A percentile compares a stretch with the other conserved stretches of the same genome.
Evolutionary conservation across 163 green algal genomes (phyloP).

Genomic region (Scenedesmus sp.): DNA sequence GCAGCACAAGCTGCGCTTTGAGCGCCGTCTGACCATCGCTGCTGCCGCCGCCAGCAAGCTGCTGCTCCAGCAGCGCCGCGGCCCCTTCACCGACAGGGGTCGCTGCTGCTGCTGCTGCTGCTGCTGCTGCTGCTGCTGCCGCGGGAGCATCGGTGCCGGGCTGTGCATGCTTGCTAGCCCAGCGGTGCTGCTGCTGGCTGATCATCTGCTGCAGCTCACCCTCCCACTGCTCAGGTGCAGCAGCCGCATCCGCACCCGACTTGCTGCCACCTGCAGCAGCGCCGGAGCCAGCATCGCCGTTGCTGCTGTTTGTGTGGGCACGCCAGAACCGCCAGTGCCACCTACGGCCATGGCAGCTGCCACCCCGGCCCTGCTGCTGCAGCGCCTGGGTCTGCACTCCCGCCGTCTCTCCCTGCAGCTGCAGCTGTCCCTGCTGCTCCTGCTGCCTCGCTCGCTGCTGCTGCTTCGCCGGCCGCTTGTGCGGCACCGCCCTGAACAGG

Average conservation of each 20-base stretch:
- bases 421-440: conserved; percentile 17
- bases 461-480: not conserved
- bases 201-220: conserved; percentile 34
- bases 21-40: not conserved
- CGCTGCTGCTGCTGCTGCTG: conserved; percentile 5
- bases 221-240: conserved; percentile 36
- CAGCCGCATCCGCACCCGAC: not conserved
- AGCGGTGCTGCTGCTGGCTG: conserved; percentile 22
- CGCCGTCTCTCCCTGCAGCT: not conserved
- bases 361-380: not conserved
- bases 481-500: conserved; percentile 55
- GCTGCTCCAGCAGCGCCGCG: conserved; percentile 9
- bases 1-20: conserved; percentile 73
- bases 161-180: not conserved
- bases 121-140: not conserved
- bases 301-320: not conserved
- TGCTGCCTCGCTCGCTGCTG: not conserved
- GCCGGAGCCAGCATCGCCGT: too few species aligned
- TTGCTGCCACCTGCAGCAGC: not conserved
- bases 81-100: not conserved
- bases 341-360: too few species aligned
- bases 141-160: not conserved
- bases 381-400: conserved; percentile 3
- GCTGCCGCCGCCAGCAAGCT: not conserved
- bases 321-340: not conserved